Percentiles rank a stretch among this genome's conserved stretches.
Conservation (phyloP, 495 filamentous ascomycete species). For the Lasiosphaeria hispida region DNA sequence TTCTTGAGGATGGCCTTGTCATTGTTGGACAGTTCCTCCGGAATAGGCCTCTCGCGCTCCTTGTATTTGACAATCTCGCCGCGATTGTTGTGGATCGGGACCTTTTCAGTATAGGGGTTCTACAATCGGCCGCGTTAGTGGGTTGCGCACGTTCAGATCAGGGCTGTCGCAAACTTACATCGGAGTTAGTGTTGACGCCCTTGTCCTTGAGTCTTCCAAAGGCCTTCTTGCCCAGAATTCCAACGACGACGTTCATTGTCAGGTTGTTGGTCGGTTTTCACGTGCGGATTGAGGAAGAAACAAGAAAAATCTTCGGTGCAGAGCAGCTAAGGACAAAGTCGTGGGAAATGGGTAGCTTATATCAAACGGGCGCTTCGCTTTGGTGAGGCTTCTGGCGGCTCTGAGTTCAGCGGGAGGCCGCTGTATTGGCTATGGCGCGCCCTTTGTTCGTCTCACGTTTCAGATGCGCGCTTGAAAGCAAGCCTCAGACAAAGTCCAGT, state of each 20-base stretch:
- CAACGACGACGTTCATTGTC: conserved; percentile 31
- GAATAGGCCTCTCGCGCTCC: conserved; percentile 66
- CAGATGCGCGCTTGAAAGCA: conserved; percentile 16
- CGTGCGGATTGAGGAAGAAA: neutral
- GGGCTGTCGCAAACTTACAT: conserved; percentile 44
- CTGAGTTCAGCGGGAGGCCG: conserved; percentile 1
- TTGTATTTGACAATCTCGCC: conserved; percentile 57
- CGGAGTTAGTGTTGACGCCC: conserved; percentile 67
- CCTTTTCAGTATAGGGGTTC: conserved; percentile 74
- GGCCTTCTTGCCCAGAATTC: conserved; percentile 62
- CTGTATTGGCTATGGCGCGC: conserved; percentile 15
- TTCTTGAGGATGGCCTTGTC: conserved; percentile 76
- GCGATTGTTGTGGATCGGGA: conserved; percentile 64
- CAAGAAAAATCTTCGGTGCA: neutral
- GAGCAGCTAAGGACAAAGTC: neutral
- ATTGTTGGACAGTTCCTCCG: conserved; percentile 69
- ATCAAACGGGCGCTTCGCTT: conserved; percentile 16
- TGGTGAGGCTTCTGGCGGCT: conserved; percentile 16
- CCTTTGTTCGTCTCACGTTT: conserved; percentile 30
- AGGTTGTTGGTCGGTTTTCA: neutral
- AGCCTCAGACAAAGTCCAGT: neutral
- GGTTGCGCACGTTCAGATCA: neutral
- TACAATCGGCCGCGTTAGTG: conserved; percentile 15
- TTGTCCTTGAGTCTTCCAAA: conserved; percentile 64
- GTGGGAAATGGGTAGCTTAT: neutral